A percentile compares a stretch with the other conserved stretches of the same genome.
phyloP scores from a whole-genome alignment of 352 stramenopile genomes.

The Phytophthora chlamydospora region DNA sequence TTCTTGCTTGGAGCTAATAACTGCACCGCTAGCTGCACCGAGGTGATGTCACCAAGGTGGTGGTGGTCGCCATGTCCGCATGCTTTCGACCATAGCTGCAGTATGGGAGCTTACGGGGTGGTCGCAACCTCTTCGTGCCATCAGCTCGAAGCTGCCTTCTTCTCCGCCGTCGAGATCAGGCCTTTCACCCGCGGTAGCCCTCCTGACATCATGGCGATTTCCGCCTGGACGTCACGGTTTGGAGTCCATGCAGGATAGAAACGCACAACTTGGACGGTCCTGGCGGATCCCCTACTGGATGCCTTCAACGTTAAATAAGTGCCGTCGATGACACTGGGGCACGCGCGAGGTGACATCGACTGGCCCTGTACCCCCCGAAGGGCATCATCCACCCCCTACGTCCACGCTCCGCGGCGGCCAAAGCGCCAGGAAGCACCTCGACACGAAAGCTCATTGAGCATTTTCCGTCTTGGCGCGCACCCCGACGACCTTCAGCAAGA shows the following conservation, averaged over 20 bases:
- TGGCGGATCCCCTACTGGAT: constrained; percentile 15
- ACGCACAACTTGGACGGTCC: constrained; percentile 28
- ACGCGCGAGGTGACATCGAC: constrained; percentile 31
- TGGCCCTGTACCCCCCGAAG: constrained; percentile 20
- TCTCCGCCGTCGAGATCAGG: too few relatives aligned
- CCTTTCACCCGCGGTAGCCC: background rate
- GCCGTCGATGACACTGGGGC: constrained; percentile 23
- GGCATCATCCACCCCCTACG: constrained; percentile 15
- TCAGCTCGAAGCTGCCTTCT: background rate
- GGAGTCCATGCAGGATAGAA: constrained; percentile 37
- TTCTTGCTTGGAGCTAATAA: too few relatives aligned
- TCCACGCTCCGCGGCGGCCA: background rate
- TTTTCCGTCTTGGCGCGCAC: constrained; percentile 31
- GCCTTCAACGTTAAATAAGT: constrained; percentile 35
- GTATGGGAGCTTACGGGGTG: too few relatives aligned
- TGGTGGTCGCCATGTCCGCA: too few relatives aligned
- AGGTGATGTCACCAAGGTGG: constrained; percentile 10
- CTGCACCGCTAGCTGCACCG: background rate
- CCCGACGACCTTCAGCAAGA: background rate
- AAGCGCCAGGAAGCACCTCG: background rate
- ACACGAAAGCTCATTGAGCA: constrained; percentile 33
- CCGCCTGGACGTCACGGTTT: constrained; percentile 22
- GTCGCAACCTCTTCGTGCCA: background rate
- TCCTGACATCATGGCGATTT: constrained; percentile 40
- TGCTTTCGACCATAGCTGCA: too few relatives aligned